Evolutionary conservation across 768 basidiomycete species (phyloP), one percentile per base, ranked within the genome.

Genomic region (Pleurotus eryngii): DNA sequence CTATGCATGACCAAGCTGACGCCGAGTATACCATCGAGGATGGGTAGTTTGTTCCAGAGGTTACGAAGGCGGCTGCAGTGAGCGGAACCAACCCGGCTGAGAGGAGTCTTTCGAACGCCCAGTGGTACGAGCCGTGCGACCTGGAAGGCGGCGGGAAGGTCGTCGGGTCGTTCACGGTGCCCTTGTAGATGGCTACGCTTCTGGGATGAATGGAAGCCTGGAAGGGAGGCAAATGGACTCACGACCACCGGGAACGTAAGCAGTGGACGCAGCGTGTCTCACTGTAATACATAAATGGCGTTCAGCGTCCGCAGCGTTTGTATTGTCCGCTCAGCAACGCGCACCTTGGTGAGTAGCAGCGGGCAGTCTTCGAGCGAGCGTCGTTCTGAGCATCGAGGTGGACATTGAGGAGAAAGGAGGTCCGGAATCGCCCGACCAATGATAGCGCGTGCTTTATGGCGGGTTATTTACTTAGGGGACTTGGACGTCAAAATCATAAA

Each of bases 91-190:
- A 83, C 11, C 85, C 76, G 0, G 94, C 97, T 0, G 90, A 89
- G 51, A 98, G 81, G 26, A 95, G 79, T 54, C 95, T 89, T 73
- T 99, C 97, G 68, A 98, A 98, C 1, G 94, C 87, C 85, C 85
- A 86, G 70, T 86, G 96, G 73, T 97, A 87, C 2, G 94, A 95
- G 50, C 97, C 96, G 65, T 95, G 90, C 1, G 83, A 72, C 67
- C 82, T 87, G 58, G 83, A 88, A 4, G 94, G 83, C 4, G 86
- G 70, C 17, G 96, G 95, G 77, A 96, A 98, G 6, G 85, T 76
- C 2, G 91, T 93, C 1, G 95, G 90, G 70, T 99, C 97, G 74
- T 99, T 98, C 59, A 94, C 95, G 26, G 92, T 90, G 50, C 96
- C 97, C 69, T 84, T 84, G 74, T 89, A 83, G 67, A 97, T 82